Evolutionary conservation across 192 early-diverging fungal species (phyloP), one percentile per base, ranked within the genome.

Genomic region (Gonapodya sp.): DNA sequence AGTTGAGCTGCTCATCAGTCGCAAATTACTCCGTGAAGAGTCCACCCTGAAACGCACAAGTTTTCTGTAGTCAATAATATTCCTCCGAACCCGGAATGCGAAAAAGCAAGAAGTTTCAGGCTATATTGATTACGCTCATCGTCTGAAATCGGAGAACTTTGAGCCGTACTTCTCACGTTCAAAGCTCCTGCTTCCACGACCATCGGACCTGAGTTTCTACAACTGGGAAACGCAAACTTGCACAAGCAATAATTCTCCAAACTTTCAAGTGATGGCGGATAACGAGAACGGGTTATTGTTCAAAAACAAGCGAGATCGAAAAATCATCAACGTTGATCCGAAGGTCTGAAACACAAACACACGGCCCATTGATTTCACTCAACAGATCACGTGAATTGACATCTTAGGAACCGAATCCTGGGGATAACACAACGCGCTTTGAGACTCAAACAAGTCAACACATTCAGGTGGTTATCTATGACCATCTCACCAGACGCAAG

Each of bases 161-260:
- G 90, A 91, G 82, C 81, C 84, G 24, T 90, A 91, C 83, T 91
- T 91, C 80, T 80, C 79, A 24, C 81, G 84, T 36, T 79, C 82
- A 18, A 82, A 84, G n/a, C 73, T 80, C 0, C 77, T 91, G 74
- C 73, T 88, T 77, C 90, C 90, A 31, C 82, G 87, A 34, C 85
- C 89, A 24, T 83, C 85, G 2, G 90, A 91, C 82, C 85, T 91
- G 88, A 86, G 85, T 35, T 91, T 91, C 82, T 91, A 90, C 85
- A 91, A 91, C 82, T 91, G 90, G 90, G 90, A 91, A 79, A 91
- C 90, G 31, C 90, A 91, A 74, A 91, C 86, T 0, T 90, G 90
- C 84, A 91, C 90, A 0, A 82, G 79, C 81, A 91, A 91, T 82
- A 86, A 88, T 33, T 91, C 90, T 1, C 89, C 89, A 18, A 91